Evolutionary conservation across 495 filamentous ascomycete species (phyloP).

Genomic region (Thermothielavioides terrestris): DNA sequence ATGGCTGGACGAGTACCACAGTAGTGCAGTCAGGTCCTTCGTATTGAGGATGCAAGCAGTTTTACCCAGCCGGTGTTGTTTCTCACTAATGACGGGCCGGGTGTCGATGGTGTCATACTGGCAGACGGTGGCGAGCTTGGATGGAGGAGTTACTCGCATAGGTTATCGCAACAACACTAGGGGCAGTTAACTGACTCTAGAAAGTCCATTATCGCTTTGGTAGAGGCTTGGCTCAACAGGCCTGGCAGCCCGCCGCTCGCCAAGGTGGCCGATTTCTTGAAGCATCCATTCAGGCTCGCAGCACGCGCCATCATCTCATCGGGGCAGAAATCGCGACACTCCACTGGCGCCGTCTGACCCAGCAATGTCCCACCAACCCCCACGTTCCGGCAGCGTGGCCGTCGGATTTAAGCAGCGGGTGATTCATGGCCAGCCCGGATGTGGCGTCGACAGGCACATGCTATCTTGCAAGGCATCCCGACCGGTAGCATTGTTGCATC

Average conservation of each 20-base stretch:
- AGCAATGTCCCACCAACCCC: background rate
- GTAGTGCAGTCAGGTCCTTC: too few relatives aligned
- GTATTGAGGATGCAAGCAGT: background rate
- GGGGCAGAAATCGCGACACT: conserved; percentile 2
- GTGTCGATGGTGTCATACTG: conserved; percentile 2
- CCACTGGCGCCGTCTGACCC: background rate
- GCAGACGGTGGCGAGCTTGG: background rate
- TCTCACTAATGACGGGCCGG: too few relatives aligned
- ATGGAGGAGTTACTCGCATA: background rate
- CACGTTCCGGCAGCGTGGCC: background rate
- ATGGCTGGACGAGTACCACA: too few relatives aligned
- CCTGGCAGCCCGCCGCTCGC: too few relatives aligned
- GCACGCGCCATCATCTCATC: conserved; percentile 1
- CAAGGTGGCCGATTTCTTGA: background rate
- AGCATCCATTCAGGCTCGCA: background rate
- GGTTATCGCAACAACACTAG: background rate
- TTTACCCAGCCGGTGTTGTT: too few relatives aligned
- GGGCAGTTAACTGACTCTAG: too few relatives aligned
- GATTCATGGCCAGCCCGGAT: background rate
- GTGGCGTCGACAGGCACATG: background rate
- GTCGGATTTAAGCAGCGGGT: background rate
- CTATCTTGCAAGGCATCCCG: background rate
- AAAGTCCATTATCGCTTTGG: too few relatives aligned
- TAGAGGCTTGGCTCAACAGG: too few relatives aligned
- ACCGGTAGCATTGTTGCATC: background rate